Conservation (phyloP, 1,284 basidiomycete species). For the Cerrena zonata region DNA sequence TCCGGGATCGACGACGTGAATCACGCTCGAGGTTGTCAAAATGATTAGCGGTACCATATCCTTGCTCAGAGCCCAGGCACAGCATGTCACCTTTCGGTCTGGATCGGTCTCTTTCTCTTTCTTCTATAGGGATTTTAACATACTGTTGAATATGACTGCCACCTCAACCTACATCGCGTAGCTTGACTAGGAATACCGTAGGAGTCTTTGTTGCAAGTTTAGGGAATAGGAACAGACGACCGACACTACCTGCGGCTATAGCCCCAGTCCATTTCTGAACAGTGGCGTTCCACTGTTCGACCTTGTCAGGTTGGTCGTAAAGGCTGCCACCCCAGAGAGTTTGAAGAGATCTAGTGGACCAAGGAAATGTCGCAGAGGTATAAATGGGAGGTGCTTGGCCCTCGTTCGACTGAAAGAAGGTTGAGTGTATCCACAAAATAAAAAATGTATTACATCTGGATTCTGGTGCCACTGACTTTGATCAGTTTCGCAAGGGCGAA, state of each 20-base stretch:
- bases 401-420: slow-evolving; percentile 11
- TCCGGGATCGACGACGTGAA: slow-evolving; percentile 48
- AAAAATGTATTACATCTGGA: too few species aligned
- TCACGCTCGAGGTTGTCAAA: slow-evolving; percentile 42
- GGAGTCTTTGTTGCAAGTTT: slow-evolving; percentile 15
- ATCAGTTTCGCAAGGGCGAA: slow-evolving; percentile 32
- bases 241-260: neutral
- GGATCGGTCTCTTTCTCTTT: neutral
- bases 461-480: slow-evolving; percentile 23
- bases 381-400: slow-evolving; percentile 13
- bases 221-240: slow-evolving; percentile 34
- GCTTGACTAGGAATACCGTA: slow-evolving; percentile 10
- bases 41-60: slow-evolving; percentile 52
- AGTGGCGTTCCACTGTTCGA: slow-evolving; percentile 41
- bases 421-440: too few species aligned
- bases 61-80: slow-evolving; percentile 50
- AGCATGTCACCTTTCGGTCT: slow-evolving; percentile 13
- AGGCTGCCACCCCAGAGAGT: slow-evolving; percentile 43
- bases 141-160: neutral
- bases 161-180: slow-evolving; percentile 11
- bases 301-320: slow-evolving; percentile 24
- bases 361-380: slow-evolving; percentile 52
- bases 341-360: slow-evolving; percentile 41
- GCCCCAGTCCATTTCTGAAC: slow-evolving; percentile 40
- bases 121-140: neutral